phyloP scores from a whole-genome alignment of 768 basidiomycete genomes.

The Neoboletus subvelutipes region DNA sequence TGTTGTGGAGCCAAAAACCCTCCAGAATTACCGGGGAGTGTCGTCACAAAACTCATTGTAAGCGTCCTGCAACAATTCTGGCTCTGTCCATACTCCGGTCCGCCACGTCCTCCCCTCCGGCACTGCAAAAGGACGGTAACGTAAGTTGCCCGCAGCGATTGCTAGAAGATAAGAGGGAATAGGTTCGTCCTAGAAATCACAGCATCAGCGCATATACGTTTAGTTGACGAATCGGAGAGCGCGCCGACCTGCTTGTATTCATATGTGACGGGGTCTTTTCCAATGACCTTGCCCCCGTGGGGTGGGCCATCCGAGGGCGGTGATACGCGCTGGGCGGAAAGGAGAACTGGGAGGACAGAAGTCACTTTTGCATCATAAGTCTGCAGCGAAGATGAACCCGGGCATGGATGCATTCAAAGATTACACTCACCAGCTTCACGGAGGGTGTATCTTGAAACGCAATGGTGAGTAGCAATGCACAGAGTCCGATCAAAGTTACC shows the following conservation, averaged over 20 bases:
- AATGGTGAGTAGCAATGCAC: neutral
- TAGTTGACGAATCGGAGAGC: neutral
- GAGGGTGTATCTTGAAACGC: slow-evolving; percentile 69
- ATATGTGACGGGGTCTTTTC: slow-evolving; percentile 73
- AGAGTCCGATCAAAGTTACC: slow-evolving; percentile 37
- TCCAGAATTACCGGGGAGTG: slow-evolving; percentile 58
- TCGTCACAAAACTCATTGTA: slow-evolving; percentile 91
- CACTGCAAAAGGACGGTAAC: slow-evolving; percentile 63
- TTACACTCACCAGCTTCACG: slow-evolving; percentile 69
- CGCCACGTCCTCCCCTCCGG: slow-evolving; percentile 70
- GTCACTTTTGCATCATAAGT: slow-evolving; percentile 82
- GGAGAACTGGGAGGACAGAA: slow-evolving; percentile 80
- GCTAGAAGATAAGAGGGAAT: slow-evolving; percentile 94
- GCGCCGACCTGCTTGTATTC: slow-evolving; percentile 70
- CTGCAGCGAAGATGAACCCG: slow-evolving; percentile 32
- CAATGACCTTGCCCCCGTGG: slow-evolving; percentile 73
- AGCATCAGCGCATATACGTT: neutral
- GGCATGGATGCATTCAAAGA: neutral
- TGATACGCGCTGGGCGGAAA: slow-evolving; percentile 79
- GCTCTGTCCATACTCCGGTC: slow-evolving; percentile 90
- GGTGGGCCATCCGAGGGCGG: slow-evolving; percentile 69
- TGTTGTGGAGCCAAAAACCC: neutral
- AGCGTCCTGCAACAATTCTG: slow-evolving; percentile 70
- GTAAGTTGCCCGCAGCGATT: slow-evolving; percentile 81
- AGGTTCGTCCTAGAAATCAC: slow-evolving; percentile 59